phyloP scores from a whole-genome alignment of 306 rosid genomes.

The Vigna mungo region DNA sequence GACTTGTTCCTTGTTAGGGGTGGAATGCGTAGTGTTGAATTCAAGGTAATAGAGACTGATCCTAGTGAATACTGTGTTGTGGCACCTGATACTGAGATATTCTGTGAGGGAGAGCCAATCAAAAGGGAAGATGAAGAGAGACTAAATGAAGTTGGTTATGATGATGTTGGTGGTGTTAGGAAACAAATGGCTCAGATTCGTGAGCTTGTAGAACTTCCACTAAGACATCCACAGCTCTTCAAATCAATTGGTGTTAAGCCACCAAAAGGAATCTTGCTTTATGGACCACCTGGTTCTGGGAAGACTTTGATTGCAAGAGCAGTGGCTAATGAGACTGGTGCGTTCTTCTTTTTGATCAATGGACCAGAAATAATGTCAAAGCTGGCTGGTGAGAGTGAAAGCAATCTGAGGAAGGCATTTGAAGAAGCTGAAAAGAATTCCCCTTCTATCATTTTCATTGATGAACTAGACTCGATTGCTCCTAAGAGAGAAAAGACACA shows the following conservation, averaged over 20 bases:
- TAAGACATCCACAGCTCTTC: conserved; percentile 79
- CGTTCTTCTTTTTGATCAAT: conserved; percentile 73
- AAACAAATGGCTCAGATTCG: conserved; percentile 88
- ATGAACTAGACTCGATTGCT: conserved; percentile 76
- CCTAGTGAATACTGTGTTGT: conserved; percentile 71
- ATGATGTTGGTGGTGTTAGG: conserved; percentile 83
- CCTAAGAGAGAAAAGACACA: conserved; percentile 80
- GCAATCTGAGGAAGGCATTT: conserved; percentile 77
- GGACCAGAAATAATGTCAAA: conserved; percentile 84
- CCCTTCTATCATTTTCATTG: conserved; percentile 75
- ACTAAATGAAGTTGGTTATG: conserved; percentile 68
- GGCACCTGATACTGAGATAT: conserved; percentile 72
- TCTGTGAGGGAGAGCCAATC: conserved; percentile 73
- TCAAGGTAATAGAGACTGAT: conserved; percentile 67
- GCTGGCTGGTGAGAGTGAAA: conserved; percentile 79
- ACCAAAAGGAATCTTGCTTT: conserved; percentile 75
- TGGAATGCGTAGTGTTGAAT: conserved; percentile 71
- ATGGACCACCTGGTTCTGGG: conserved; percentile 83
- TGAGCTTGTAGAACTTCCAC: conserved; percentile 76
- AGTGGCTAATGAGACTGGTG: conserved; percentile 80
- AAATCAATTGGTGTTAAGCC: conserved; percentile 78
- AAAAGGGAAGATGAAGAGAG: conserved; percentile 75
- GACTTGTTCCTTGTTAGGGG: conserved; percentile 71
- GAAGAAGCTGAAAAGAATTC: conserved; percentile 81
- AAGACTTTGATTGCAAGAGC: conserved; percentile 74